Base-by-base conservation (phyloP, 371 early-diverging fungal species). In the Encephalitozoon romaleae region DNA sequence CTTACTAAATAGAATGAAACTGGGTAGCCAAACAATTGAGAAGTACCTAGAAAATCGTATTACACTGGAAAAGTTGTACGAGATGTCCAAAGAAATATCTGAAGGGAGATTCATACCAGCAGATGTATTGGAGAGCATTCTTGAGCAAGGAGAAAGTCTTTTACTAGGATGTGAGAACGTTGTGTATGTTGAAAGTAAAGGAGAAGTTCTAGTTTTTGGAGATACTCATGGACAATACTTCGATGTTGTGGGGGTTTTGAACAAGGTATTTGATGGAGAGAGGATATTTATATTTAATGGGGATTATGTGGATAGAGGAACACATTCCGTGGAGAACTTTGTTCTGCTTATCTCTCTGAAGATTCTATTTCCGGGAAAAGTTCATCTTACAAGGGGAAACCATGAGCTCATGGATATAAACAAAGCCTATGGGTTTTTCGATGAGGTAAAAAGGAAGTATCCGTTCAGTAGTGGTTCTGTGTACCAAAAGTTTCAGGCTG, bases 181-280 rank as follows among this genome's bases (percentile, higher is more conserved):
- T 34, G 59, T 59, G 3, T 34, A 59, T 59, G 15, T 34, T 32
- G 59, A 59, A 34, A 59, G 59, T 12, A 6, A 34, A 0, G 15
- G 21, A 4, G 59, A 59, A 5, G 59, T 67, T 11, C 26, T 51
- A 26, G 65, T 82, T 39, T 95, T 96, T 85, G 98, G 98, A 66
- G 98, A 98, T 83, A 93, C 94, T 25, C 98, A 98, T 81, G 98
- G 96, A 5, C 96, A 98, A 88, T 98, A 89, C 85, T 96, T 95
- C 81, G 82, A 80, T 41, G 38, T 80, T 32, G 28, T 78, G 3
- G 70, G 76, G 53, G 63, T 78, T 9, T 67, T 79, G 25, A 78
- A 74, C 18, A 45, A 66, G 39, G 69, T 78, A 9, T 77, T 73
- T 59, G 67, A 77, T 26, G 47, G 68, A 42, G 70, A 76, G n/a